These are phyloP conservation scores for Antrodiella citrinella DNA, from an alignment of 768 basidiomycete genomes.

Conservation along the genomic window DNA sequence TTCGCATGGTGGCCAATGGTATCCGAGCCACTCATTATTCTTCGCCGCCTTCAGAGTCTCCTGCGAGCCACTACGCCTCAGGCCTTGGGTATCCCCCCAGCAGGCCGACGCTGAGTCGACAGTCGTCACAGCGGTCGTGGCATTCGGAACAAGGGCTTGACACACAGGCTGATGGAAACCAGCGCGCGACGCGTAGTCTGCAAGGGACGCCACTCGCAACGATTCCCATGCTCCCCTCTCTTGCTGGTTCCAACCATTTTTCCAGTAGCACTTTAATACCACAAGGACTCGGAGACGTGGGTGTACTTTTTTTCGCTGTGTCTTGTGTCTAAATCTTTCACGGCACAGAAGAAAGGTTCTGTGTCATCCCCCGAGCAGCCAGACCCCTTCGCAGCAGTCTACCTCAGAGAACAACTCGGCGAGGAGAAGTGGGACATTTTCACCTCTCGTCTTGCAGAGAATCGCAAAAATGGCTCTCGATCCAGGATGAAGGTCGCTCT, in stretches of 20 bases:
- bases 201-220: not conserved
- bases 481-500: constrained; percentile 24
- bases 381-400: constrained; percentile 37
- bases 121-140: not conserved
- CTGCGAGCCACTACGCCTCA: not conserved
- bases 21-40: not conserved
- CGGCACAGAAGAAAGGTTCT: not conserved
- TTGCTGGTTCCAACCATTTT: not conserved
- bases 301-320: too few species aligned
- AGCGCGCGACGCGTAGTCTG: not conserved
- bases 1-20: too few species aligned
- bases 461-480: constrained; percentile 31
- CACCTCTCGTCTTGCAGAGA: constrained; percentile 38
- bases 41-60: not conserved
- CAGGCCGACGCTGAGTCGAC: not conserved
- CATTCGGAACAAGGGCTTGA: not conserved
- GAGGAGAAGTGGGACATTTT: constrained; percentile 37
- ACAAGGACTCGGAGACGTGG: too few species aligned
- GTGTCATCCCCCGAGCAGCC: constrained; percentile 2
- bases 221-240: not conserved
- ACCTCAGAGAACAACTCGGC: constrained; percentile 37
- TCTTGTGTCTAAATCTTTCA: too few species aligned
- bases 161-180: not conserved
- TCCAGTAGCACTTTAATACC: too few species aligned
- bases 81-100: not conserved